Conservation (phyloP, 2,329 filamentous ascomycete species). For the Arthrobotrys entomopaga region DNA sequence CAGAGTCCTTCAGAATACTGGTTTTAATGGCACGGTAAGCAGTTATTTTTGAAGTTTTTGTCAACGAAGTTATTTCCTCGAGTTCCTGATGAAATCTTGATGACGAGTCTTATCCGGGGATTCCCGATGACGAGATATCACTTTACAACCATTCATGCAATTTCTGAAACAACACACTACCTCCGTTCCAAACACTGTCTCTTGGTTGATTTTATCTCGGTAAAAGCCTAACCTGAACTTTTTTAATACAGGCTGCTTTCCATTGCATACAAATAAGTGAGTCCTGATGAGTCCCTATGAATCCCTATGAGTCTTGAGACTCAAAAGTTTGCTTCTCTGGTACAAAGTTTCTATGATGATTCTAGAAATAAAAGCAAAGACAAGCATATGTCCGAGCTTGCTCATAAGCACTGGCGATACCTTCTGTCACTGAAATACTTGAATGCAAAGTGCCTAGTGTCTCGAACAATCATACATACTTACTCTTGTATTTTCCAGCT, state of each 20-base stretch:
- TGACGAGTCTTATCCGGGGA: constrained; percentile 82
- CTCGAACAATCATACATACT: not conserved
- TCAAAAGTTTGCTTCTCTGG: not conserved
- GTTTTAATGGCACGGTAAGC: no score
- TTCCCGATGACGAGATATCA: constrained; percentile 74
- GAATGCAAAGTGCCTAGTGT: not conserved
- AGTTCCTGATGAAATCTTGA: constrained; percentile 68
- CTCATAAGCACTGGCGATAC: constrained; percentile 37
- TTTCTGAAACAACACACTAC: constrained; percentile 63
- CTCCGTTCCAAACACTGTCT: constrained; percentile 15
- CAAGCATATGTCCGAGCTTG: constrained; percentile 60
- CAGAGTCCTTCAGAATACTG: no score
- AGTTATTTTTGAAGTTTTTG: no score
- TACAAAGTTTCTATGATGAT: constrained; percentile 45
- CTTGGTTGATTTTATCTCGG: not conserved
- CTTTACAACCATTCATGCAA: constrained; percentile 79
- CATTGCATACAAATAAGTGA: not conserved
- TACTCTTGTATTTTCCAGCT: not conserved
- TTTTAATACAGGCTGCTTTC: no score
- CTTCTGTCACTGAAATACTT: constrained; percentile 57
- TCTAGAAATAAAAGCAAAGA: constrained; percentile 57
- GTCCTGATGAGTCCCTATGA: no score
- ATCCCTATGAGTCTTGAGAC: not conserved
- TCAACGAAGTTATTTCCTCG: no score
- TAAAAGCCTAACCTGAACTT: no score